phyloP scores from a whole-genome alignment of 495 filamentous ascomycete genomes.

The Eremomyces bilateralis region DNA sequence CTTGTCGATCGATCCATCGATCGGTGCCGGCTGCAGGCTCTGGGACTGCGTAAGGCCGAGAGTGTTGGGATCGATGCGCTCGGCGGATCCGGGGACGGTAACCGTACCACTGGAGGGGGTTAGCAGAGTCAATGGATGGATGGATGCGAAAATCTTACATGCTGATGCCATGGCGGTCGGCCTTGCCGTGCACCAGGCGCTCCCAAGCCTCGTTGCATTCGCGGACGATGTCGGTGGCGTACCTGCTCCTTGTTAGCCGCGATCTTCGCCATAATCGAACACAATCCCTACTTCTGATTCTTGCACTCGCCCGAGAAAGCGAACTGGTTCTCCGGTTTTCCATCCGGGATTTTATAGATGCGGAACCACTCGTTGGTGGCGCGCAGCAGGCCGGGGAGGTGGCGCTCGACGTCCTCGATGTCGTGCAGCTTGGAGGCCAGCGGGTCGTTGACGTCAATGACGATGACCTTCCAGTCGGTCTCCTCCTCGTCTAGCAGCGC shows the following conservation, averaged over 20 bases:
- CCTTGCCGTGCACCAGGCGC: conserved; percentile 78
- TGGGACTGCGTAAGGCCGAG: conserved; percentile 53
- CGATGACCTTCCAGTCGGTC: conserved; percentile 99
- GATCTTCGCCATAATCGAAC: too few relatives aligned
- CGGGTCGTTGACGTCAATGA: conserved; percentile 96
- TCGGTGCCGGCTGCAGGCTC: conserved; percentile 63
- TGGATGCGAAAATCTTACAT: conserved; percentile 36
- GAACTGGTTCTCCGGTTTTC: conserved; percentile 99
- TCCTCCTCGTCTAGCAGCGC: conserved; percentile 97
- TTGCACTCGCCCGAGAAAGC: conserved; percentile 99
- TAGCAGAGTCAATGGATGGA: neutral
- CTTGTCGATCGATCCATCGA: conserved; percentile 96
- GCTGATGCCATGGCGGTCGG: conserved; percentile 48
- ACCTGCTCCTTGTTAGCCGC: too few relatives aligned
- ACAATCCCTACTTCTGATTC: conserved; percentile 99
- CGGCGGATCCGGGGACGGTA: conserved; percentile 43
- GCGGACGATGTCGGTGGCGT: conserved; percentile 80
- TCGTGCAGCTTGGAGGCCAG: conserved; percentile 92
- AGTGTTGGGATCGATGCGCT: conserved; percentile 38
- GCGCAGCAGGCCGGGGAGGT: conserved; percentile 86
- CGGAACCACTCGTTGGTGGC: conserved; percentile 99
- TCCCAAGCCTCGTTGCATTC: conserved; percentile 97
- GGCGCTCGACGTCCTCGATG: conserved; percentile 96
- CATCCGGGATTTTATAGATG: conserved; percentile 99
- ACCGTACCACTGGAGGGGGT: conserved; percentile 44